These are phyloP conservation scores for Boletus rex-veris DNA, from an alignment of 768 basidiomycete species.

Conservation along the genomic window DNA sequence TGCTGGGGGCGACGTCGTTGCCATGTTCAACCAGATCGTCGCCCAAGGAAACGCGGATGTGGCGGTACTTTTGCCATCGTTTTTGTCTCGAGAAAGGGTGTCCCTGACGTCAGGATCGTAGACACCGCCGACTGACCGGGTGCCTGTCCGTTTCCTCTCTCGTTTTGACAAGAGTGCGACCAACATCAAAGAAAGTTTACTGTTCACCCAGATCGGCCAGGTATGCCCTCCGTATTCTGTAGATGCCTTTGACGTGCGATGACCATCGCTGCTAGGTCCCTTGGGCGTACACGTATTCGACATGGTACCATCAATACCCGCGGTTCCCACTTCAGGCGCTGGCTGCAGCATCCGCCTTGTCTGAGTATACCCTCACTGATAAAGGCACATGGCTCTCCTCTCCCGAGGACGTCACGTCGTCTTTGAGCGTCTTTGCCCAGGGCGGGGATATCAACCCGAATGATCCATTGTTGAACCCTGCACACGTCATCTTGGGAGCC, in stretches of 20 bases:
- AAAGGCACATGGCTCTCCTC: constrained; percentile 49
- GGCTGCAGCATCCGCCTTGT: constrained; percentile 42
- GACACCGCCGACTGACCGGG: constrained; percentile 30
- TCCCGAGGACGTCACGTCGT: constrained; percentile 26
- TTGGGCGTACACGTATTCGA: constrained; percentile 50
- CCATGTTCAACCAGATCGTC: constrained; percentile 49
- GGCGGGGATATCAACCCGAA: constrained; percentile 37
- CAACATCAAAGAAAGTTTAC: constrained; percentile 52
- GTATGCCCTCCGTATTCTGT: constrained; percentile 18
- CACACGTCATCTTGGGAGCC: constrained; percentile 39
- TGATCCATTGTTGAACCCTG: constrained; percentile 49
- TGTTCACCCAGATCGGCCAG: constrained; percentile 51
- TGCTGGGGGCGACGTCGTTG: constrained; percentile 27
- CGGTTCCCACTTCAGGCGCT: constrained; percentile 50
- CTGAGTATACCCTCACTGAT: constrained; percentile 54
- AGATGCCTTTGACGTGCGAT: background rate
- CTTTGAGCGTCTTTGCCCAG: constrained; percentile 38
- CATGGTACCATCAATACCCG: constrained; percentile 59
- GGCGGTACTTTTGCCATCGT: constrained; percentile 26
- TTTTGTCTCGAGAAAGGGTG: background rate
- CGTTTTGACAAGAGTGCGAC: constrained; percentile 59
- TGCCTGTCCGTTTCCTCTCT: constrained; percentile 48
- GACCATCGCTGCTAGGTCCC: constrained; percentile 39
- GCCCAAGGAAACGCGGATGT: constrained; percentile 41
- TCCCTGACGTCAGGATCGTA: constrained; percentile 8